These are phyloP conservation scores for Helotiales sp. DNA, from an alignment of 2,329 filamentous ascomycete genomes.

Conservation along the genomic window DNA sequence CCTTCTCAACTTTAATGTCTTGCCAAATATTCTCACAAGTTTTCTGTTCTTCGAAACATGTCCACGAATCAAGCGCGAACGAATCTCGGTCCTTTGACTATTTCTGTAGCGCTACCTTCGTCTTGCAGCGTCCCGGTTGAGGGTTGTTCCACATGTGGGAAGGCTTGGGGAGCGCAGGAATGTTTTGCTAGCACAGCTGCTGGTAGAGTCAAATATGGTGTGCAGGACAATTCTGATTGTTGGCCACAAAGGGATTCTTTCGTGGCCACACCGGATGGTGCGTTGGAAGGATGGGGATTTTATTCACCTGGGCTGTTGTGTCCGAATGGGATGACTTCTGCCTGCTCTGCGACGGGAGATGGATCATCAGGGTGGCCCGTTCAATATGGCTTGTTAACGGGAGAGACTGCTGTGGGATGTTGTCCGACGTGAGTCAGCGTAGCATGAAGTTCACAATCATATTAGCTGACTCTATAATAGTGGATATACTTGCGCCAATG, in stretches of 20 bases:
- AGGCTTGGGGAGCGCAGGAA: slow-evolving; percentile 8
- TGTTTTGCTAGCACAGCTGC: background rate
- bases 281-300: slow-evolving; percentile 8
- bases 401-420: slow-evolving; percentile 9
- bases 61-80: slow-evolving; percentile 2
- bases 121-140: background rate
- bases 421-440: slow-evolving; percentile 4
- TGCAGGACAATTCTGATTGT: slow-evolving; percentile 6
- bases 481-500: slow-evolving; percentile 7
- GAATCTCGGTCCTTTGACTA: slow-evolving; percentile 10
- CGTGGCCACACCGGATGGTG: background rate
- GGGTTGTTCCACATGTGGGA: background rate
- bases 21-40: background rate
- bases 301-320: slow-evolving; percentile 10
- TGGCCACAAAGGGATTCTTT: slow-evolving; percentile 1
- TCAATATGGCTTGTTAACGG: background rate
- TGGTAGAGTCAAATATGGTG: background rate
- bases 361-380: slow-evolving; percentile 1
- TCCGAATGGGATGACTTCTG: slow-evolving; percentile 3
- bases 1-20: background rate
- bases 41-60: background rate
- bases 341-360: slow-evolving; percentile 5
- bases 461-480: background rate
- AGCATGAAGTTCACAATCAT: background rate
- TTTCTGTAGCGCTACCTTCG: slow-evolving; percentile 1